A percentile compares a stretch with the other conserved stretches of the same genome.
phyloP scores from a whole-genome alignment of 116 monocot genomes.

The Zostera marina region DNA sequence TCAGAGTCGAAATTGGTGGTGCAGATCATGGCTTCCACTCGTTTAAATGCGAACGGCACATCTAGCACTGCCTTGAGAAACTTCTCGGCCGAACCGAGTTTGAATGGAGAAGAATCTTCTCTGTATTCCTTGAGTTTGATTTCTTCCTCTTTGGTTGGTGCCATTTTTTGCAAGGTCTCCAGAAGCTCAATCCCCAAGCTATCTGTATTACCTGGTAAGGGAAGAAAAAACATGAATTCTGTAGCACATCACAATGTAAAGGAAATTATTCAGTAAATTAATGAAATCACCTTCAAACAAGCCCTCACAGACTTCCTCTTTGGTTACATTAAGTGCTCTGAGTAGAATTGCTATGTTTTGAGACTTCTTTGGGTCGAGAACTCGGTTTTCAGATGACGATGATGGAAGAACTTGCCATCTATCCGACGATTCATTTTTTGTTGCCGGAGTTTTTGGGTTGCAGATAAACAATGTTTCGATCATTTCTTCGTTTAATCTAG shows the following conservation, averaged over 20 bases:
- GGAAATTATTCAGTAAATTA: neutral
- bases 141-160: constrained; percentile 78
- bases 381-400: constrained; percentile 20
- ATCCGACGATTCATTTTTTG: constrained; percentile 4
- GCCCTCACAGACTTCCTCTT: constrained; percentile 72
- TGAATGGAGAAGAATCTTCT: constrained; percentile 42
- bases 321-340: constrained; percentile 56
- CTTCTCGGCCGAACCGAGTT: constrained; percentile 53
- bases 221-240: neutral
- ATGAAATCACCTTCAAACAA: constrained; percentile 35
- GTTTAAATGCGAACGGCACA: constrained; percentile 83
- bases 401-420: constrained; percentile 10
- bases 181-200: constrained; percentile 53
- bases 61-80: constrained; percentile 71
- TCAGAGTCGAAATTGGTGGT: constrained; percentile 68
- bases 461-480: constrained; percentile 59
- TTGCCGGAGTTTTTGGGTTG: constrained; percentile 6
- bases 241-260: neutral
- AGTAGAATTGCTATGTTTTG: constrained; percentile 71
- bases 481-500: constrained; percentile 84
- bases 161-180: constrained; percentile 75
- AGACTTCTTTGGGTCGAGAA: constrained; percentile 73
- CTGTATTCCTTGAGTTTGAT: constrained; percentile 48
- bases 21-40: constrained; percentile 79
- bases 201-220: constrained; percentile 48